Base-by-base conservation (phyloP, 1,139 yeast species). In the Suhomyces yuchorum region DNA sequence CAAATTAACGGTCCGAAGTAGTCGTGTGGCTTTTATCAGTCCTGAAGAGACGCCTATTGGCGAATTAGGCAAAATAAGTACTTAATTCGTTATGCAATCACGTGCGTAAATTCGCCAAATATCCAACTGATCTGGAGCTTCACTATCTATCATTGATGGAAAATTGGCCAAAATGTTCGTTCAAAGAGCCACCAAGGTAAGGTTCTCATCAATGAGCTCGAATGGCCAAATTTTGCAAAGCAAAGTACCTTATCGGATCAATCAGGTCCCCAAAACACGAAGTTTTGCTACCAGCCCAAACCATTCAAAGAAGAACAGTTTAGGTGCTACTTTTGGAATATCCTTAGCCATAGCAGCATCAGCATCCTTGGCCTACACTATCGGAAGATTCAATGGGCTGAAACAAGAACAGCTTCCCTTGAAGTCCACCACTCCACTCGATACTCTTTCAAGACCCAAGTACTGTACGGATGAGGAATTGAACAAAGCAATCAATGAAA, bases 391-490 rank as follows among this genome's bases (percentile, higher is more conserved):
- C 18, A 24, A 17, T 33, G 28, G 30, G 9, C 34, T 30, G 17
- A 15, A 18, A 8, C 3, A n/a, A 8, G 14, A 34, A 17, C 28
- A 37, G 9, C 28, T 24, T 14, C 28, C 26, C 2, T 26, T 14
- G 26, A 14, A 40, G 3, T 39, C 71, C 1, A 66, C 67, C n/a
- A 71, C 76, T 4, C 62, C 63, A 41, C 57, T 72, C 7, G 37
- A 55, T 0, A 66, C 63, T n/a, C 51, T 73, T 2, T 48, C 54
- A 8, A 49, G 71, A 0, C 77, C 76, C 4, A 54, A 54, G 32
- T 80, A 79, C 53, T 82, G 81, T 24, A 63, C 70, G 1, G 60
- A 65, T 23, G 58, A 61, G 17, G 81, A 76, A 48, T 63, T 77
- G 41, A 48, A 52, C n/a, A 51, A n/a, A 33, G 85, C 85, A 0